Evolutionary conservation across 2,329 filamentous ascomycete genomes (phyloP), one percentile per base, ranked within the genome.

Genomic region (Aspergillus luchuensis): DNA sequence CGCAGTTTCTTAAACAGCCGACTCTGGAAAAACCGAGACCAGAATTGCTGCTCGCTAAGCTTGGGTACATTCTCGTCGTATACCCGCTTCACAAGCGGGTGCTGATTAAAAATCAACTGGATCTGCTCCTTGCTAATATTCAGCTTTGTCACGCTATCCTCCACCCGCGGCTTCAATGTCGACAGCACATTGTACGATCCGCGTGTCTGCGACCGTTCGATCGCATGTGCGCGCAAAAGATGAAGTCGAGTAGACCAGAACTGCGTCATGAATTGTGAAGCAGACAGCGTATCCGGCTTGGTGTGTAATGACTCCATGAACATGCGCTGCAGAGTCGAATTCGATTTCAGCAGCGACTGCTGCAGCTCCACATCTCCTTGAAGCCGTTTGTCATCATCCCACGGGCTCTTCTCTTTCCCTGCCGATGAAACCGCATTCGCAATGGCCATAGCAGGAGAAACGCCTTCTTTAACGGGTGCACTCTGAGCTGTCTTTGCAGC

Each of bases 181-280:
- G 95, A 93, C 17, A 99, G 82, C 6, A 98, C 93, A 69, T 99
- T 98, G 78, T 97, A 97, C 3, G 92, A 88, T 5, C 94, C 95
- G 66, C 91, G 89, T 68, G 88, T 90, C 79, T 99, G 96, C 61
- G 87, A 88, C 58, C 86, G 88, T 76, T 98, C 92, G 49, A 97
- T 95, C 1, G 92, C 93, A 78, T 97, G 91, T 0, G 94, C 90
- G 11, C 95, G 90, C 30, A 99, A 83, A 33, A 97, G 81, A 73
- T 92, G 92, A 50, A 93, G 85, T 49, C 96, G 85, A 2, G 92
- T 91, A 1, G 92, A 91, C 95, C 95, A 99, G 79, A 99, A 99
- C 74, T 97, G 94, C 1, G 87, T 83, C 67, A 94, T 92, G 75
- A 98, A 97, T 48, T 92, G 89, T 1, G 86, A 85, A 28, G 90